Evolutionary conservation across 1,284 basidiomycete species (phyloP).

Genomic region (Phenoliferia sp.): DNA sequence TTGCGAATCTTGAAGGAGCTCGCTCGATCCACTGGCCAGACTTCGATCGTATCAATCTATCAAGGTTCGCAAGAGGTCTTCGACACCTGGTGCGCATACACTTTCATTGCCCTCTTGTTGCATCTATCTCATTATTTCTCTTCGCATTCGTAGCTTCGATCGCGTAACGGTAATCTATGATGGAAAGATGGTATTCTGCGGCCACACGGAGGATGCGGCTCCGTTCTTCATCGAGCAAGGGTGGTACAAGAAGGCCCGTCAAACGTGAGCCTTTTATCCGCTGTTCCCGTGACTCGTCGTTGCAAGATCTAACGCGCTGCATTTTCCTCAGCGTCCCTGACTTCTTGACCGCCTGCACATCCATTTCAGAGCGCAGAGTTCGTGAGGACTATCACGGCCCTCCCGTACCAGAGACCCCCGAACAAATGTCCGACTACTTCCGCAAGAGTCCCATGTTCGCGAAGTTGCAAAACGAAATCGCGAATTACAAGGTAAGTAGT

Average conservation of each 20-base stretch:
- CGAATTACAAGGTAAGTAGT: constrained; percentile 31
- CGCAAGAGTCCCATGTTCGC: constrained; percentile 27
- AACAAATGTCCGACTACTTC: constrained; percentile 36
- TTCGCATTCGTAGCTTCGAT: too few relatives aligned
- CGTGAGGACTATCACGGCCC: neutral
- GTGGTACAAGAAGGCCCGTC: constrained; percentile 56
- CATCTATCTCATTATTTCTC: too few relatives aligned
- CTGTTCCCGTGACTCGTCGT: neutral
- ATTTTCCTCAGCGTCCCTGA: constrained; percentile 55
- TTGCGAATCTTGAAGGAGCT: constrained; percentile 52
- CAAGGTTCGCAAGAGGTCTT: constrained; percentile 58
- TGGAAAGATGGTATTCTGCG: constrained; percentile 78
- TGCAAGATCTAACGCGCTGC: too few relatives aligned
- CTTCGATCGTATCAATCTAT: constrained; percentile 40
- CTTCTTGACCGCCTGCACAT: constrained; percentile 63
- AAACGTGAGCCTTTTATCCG: constrained; percentile 47
- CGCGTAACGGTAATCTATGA: constrained; percentile 70
- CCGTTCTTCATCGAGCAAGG: constrained; percentile 72
- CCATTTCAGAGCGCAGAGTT: constrained; percentile 63
- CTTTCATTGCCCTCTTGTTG: too few relatives aligned
- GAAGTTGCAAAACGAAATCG: constrained; percentile 33
- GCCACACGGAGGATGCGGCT: constrained; percentile 64
- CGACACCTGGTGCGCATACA: too few relatives aligned
- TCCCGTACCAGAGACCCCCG: constrained; percentile 33
- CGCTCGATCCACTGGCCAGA: constrained; percentile 26